phyloP scores from a whole-genome alignment of 2,329 filamentous ascomycete genomes.

The Alternaria hordeiaustralica region DNA sequence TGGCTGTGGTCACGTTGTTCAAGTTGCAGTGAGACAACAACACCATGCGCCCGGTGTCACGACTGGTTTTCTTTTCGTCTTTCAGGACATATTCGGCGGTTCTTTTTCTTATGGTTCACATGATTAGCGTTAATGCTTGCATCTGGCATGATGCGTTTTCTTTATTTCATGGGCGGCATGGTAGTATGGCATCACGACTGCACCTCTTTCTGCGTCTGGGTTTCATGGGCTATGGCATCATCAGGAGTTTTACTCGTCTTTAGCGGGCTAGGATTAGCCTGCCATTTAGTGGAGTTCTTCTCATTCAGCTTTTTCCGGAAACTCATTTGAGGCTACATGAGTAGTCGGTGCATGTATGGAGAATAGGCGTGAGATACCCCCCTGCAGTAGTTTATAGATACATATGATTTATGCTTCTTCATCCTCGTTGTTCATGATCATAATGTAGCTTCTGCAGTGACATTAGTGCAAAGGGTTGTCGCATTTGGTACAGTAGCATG shows the following conservation, averaged over 20 bases:
- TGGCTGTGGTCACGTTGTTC: slow-evolving; percentile 31
- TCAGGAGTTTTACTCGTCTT: background rate
- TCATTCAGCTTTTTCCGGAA: background rate
- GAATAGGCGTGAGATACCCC: background rate
- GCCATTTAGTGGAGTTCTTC: background rate
- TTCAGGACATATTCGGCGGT: background rate
- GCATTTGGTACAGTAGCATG: too few species aligned
- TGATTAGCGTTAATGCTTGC: background rate
- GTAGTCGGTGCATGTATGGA: background rate
- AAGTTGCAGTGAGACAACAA: slow-evolving; percentile 12
- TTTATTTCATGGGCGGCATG: background rate
- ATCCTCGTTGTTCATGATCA: too few species aligned
- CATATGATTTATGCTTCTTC: background rate
- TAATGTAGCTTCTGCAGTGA: too few species aligned
- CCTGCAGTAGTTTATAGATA: background rate
- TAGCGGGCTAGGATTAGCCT: background rate
- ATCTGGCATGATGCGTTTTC: background rate
- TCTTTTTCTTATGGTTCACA: background rate
- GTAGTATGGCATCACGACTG: background rate
- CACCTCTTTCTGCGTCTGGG: background rate
- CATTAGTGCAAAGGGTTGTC: too few species aligned
- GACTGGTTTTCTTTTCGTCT: background rate
- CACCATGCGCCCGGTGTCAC: background rate
- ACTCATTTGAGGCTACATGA: background rate
- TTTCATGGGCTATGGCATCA: background rate